Base-by-base conservation (phyloP, 2,329 filamentous ascomycete species). In the Pseudogymnoascus sp. region DNA sequence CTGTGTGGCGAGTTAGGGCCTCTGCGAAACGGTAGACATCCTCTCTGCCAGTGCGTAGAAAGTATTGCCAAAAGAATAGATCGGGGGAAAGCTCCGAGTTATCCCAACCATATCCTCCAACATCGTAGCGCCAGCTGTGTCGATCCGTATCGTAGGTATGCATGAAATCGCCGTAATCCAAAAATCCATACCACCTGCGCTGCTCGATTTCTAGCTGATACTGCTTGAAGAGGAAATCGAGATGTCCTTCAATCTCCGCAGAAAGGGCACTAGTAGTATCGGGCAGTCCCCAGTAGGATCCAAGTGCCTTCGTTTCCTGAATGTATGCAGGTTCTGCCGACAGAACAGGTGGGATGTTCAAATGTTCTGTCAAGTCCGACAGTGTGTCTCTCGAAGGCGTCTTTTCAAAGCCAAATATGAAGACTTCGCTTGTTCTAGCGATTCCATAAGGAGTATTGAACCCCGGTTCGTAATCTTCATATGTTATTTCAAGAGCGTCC, bases 41-140 rank as follows among this genome's bases (percentile, higher is more conserved):
- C 2, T 79, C 77, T 1, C 81, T 76, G 0, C 83, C 83, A 0
- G 83, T 86, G 8, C 81, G 80, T 1, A 87, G 76, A 72, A 86
- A 87, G 64, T 84, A 82, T 3, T 79, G 79, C 85, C 85, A 87
- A 67, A 87, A 80, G 74, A 82, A 87, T 1, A 86, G 72, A 67
- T 87, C 84, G 0, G 85, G 82, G 0, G 84, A 86, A 0, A 87
- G 76, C 69, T 87, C 84, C 0, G 81, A 84, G 68, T 87, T 87
- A 59, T 86, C 84, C 85, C 85, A 87, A 0, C 83, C 84, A 64
- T 83, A 87, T 0, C 85, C 85, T 3, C 85, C 85, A 16, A 87
- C 72, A 53, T 87, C 85, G 63, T 86, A 87, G 1, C 82, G 78
- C 85, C 85, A 87, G 0, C 76, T 77, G 65, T 86, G 84, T 4